Evolutionary conservation across 140 eudicot genomes (phyloP).

Genomic region (Bidens hawaiensis): DNA sequence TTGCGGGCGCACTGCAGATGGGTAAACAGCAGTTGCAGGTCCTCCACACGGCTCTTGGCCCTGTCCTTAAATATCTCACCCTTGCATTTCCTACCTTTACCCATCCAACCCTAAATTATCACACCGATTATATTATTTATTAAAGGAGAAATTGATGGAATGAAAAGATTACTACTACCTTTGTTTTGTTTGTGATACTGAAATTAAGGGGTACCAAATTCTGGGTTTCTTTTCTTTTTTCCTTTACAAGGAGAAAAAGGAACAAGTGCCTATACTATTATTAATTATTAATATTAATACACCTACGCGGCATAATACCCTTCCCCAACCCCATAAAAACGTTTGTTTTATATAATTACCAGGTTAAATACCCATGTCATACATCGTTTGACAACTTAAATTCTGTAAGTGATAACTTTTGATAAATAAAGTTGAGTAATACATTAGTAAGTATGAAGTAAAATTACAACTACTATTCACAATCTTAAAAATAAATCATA

Average conservation of each 20-base stretch:
- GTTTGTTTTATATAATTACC: no score
- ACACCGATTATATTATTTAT: slow-evolving; percentile 7
- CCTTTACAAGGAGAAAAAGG: not conserved
- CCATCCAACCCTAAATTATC: slow-evolving; percentile 36
- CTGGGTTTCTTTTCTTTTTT: slow-evolving; percentile 21
- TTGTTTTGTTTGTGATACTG: not conserved
- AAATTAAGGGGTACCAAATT: slow-evolving; percentile 9
- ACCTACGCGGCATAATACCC: slow-evolving; percentile 8
- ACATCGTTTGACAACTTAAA: no score
- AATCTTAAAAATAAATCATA: no score
- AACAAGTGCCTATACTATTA: not conserved
- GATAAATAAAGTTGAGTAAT: no score
- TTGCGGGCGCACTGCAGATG: slow-evolving; percentile 79
- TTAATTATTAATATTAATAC: no score
- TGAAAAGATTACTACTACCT: no score
- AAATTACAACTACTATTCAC: no score
- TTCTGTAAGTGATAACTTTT: no score
- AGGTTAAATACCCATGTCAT: no score
- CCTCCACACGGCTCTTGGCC: slow-evolving; percentile 82
- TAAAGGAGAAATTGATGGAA: slow-evolving; percentile 12
- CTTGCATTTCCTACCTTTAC: slow-evolving; percentile 62
- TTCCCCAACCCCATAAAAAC: no score
- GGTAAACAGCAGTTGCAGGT: slow-evolving; percentile 67
- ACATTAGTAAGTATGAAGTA: no score
- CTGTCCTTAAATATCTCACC: slow-evolving; percentile 65